Evolutionary conservation across 106 monocot genomes (phyloP).

Genomic region (Alisma plantagoaquatica): DNA sequence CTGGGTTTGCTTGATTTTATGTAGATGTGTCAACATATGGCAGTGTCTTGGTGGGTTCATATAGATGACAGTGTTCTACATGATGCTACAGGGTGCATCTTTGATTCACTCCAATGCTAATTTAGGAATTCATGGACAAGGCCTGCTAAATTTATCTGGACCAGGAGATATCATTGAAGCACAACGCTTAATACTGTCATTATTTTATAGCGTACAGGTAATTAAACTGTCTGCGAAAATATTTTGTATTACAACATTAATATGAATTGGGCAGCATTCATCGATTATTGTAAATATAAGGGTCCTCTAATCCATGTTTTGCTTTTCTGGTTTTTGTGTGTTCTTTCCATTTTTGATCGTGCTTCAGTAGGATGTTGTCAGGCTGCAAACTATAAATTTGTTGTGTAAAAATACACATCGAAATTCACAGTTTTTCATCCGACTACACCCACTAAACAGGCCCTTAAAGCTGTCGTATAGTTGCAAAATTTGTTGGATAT

Average conservation of each 20-base stretch:
- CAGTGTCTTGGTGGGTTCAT: no score
- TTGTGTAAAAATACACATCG: background rate
- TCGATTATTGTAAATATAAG: background rate
- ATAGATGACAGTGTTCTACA: background rate
- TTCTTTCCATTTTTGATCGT: no score
- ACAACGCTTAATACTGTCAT: slow-evolving; percentile 75
- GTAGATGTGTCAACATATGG: no score
- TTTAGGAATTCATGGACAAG: slow-evolving; percentile 97
- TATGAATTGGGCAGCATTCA: no score
- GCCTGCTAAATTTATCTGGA: slow-evolving; percentile 89
- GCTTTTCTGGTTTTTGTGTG: no score
- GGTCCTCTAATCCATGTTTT: background rate
- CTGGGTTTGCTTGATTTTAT: background rate
- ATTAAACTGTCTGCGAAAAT: slow-evolving; percentile 4
- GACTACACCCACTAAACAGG: background rate
- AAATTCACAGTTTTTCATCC: background rate
- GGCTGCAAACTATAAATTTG: no score
- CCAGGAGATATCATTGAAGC: slow-evolving; percentile 85
- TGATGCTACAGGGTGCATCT: slow-evolving; percentile 53
- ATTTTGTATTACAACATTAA: background rate
- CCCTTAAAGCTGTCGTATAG: background rate
- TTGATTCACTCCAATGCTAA: slow-evolving; percentile 88
- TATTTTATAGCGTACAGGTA: slow-evolving; percentile 92
- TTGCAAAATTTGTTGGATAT: background rate
- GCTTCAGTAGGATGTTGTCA: no score